Base-by-base conservation (phyloP, 805 yeast genomes). In the Candida methanosorbosa region DNA sequence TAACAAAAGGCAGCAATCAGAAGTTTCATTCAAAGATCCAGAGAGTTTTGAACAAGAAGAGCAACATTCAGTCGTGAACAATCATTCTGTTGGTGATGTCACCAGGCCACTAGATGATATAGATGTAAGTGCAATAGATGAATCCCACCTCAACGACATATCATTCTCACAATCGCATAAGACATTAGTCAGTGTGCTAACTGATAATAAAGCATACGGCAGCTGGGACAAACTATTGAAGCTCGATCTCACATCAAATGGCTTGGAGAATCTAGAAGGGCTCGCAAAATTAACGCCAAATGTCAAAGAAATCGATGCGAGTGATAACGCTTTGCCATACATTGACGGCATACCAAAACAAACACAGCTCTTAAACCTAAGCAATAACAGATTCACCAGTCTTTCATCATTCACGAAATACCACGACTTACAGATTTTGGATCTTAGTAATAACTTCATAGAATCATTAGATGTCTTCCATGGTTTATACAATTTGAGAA, bases 101-200 rank as follows among this genome's bases (percentile, higher is more conserved):
- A n/a, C n/a, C n/a, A n/a, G n/a, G n/a, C n/a, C n/a, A n/a, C n/a
- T n/a, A n/a, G n/a, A n/a, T n/a, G n/a, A n/a, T n/a, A n/a, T n/a
- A n/a, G n/a, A n/a, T n/a, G n/a, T n/a, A n/a, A n/a, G n/a, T n/a
- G n/a, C n/a, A n/a, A n/a, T n/a, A n/a, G 3, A 67, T 70, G 0
- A 50, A 55, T 16, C 61, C 69, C 5, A 63, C 59, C 22, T 35
- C 64, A 12, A 54, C 4, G 68, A 70, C 30, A 35, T 68, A 4
- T 66, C 78, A 3, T 73, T 72, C 43, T 58, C 75, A 2, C 68
- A 70, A 41, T 60, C 72, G 0, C 64, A 64, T 37, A 59, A 51
- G 32, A 53, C 54, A 12, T 46, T 73, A 26, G 71, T 70, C 4
- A 54, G 71, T 6, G 59, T 68, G 3, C 61, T 73, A 19, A 70